Conservation (phyloP, 371 early-diverging fungal species). For the Saksenaea oblongispora region DNA sequence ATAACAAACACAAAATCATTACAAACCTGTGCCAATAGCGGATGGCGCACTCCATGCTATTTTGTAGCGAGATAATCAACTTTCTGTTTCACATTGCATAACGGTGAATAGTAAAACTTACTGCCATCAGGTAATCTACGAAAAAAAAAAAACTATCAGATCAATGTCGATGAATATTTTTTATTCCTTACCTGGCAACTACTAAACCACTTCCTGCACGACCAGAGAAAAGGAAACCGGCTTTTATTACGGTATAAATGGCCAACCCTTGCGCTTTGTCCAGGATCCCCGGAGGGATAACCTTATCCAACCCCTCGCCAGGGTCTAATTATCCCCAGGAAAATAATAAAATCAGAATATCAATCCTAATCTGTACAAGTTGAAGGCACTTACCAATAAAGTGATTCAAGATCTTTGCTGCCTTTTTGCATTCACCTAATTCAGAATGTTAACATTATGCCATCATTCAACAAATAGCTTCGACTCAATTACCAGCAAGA, state of each 20-base stretch:
- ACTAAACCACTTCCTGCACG: constrained; percentile 88
- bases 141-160: neutral
- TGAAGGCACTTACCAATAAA: constrained; percentile 57
- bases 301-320: constrained; percentile 71
- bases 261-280: constrained; percentile 89
- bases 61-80: neutral
- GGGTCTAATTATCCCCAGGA: constrained; percentile 40
- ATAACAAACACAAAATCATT: neutral
- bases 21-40: neutral
- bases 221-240: constrained; percentile 91
- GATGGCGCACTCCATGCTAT: constrained; percentile 2
- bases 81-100: neutral
- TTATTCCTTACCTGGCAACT: constrained; percentile 63
- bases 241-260: constrained; percentile 90
- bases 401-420: constrained; percentile 76
- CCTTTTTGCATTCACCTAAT: constrained; percentile 74
- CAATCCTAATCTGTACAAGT: neutral
- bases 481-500: constrained; percentile 18
- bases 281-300: constrained; percentile 77
- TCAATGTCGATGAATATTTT: neutral
- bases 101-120: neutral
- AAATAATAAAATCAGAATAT: neutral
- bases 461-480: neutral
- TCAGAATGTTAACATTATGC: neutral
- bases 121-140: constrained; percentile 19